A percentile compares a stretch with the other conserved stretches of the same genome.
Evolutionary conservation across 1,284 basidiomycete genomes (phyloP).

Genomic region (Melampsora americana): DNA sequence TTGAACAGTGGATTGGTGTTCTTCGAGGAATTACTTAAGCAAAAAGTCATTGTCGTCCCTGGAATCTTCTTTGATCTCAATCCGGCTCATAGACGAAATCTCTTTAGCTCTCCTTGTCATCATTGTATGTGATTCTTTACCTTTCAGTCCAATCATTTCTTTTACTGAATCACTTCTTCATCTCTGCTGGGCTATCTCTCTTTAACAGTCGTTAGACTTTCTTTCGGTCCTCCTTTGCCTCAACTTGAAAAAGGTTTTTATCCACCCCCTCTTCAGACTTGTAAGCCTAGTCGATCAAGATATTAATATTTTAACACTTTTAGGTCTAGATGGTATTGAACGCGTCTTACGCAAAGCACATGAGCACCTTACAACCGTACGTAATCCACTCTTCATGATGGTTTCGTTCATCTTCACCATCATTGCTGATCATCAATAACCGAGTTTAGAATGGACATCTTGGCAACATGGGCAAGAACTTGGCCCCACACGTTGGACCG

Average conservation of each 20-base stretch:
- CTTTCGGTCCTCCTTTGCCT: conserved; percentile 79
- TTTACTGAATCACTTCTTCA: not conserved
- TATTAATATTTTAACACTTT: conserved; percentile 33
- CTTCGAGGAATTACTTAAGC: conserved; percentile 89
- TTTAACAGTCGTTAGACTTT: conserved; percentile 51
- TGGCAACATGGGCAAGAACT: conserved; percentile 23
- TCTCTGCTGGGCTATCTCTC: not conserved
- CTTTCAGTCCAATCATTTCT: conserved; percentile 56
- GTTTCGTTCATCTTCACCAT: not conserved
- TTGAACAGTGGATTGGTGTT: conserved; percentile 86
- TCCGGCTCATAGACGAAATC: conserved; percentile 68
- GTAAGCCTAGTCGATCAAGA: not conserved
- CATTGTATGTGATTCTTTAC: conserved; percentile 66
- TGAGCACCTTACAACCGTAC: conserved; percentile 55
- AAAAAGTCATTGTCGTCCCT: conserved; percentile 82
- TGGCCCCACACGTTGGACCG: conserved; percentile 20
- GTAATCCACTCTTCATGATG: not conserved
- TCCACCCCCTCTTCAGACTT: conserved; percentile 8
- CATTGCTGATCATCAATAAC: not conserved
- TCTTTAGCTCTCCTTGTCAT: conserved; percentile 87
- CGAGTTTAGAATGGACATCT: conserved; percentile 23
- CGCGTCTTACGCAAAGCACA: conserved; percentile 70
- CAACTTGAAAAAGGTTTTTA: conserved; percentile 72
- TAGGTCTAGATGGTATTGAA: conserved; percentile 78
- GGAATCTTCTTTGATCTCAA: conserved; percentile 82